Base-by-base conservation (phyloP, 2,329 filamentous ascomycete genomes). In the Aspergillus persii region DNA sequence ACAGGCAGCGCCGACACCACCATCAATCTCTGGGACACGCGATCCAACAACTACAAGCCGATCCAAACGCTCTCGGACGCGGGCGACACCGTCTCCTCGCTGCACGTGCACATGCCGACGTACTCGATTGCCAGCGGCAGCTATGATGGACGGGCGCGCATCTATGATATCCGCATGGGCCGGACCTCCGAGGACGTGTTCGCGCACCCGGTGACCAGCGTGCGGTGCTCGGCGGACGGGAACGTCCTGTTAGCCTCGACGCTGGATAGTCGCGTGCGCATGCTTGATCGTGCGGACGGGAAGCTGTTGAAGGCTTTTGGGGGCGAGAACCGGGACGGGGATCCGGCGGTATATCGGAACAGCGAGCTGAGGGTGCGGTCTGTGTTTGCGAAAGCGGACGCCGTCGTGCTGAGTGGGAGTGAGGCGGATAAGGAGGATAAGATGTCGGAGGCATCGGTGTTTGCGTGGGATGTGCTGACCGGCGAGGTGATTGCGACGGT, bases 101-200 rank as follows among this genome's bases (percentile, higher is more conserved):
- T 79, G 4, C 71, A 76, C 58, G 72, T 74, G 2, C 75, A 79
- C 52, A 73, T 71, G 68, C 66, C 71, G 9, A 73, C 68, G 0
- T 76, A 74, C 58, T 77, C 72, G 74, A 85, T 98, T 53, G 76
- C 92, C 1, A 83, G 85, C 1, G 92, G 89, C 0, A 93, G 91
- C 72, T 91, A 96, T 58, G 94, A 98, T 76, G 93, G 93, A 2
- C 82, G 89, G 59, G 85, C 96, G 1, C 81, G 94, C 56, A 83
- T 83, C 60, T 97, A 98, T 77, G 94, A 98, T 77, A 77, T 96
- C 46, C 83, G 92, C 56, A 89, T 86, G 81, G 93, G 93, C 0
- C 81, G 80, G 54, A 82, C 87, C 52, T 84, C 86, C 4, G 86
- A 85, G 1, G 92, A 96, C 76, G 86, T 91, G 1, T 78, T 95